phyloP scores from a whole-genome alignment of 352 stramenopile species.

The Pythium dissimile region DNA sequence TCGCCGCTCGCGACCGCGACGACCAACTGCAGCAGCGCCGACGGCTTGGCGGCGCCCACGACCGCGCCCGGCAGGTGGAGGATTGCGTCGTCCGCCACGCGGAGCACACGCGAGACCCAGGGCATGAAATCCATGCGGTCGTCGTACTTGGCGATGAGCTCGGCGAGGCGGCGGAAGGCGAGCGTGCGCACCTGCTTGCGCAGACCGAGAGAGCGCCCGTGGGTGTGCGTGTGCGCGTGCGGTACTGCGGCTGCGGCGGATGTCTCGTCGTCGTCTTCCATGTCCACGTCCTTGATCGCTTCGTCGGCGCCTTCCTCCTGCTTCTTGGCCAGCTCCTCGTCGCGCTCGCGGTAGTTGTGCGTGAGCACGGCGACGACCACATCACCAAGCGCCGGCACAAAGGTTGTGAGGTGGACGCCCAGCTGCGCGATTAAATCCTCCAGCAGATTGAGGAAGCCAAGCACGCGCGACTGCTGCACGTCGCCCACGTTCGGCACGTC shows the following conservation, averaged over 20 bases:
- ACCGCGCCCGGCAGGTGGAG: slow-evolving; percentile 64
- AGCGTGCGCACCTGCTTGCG: slow-evolving; percentile 82
- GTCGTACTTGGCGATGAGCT: slow-evolving; percentile 83
- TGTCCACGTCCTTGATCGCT: slow-evolving; percentile 23
- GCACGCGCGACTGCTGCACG: slow-evolving; percentile 72
- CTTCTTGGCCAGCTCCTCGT: slow-evolving; percentile 26
- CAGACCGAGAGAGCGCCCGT: slow-evolving; percentile 32
- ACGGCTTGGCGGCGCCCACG: slow-evolving; percentile 71
- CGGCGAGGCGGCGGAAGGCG: slow-evolving; percentile 62
- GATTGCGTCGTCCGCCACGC: slow-evolving; percentile 52
- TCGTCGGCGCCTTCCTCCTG: not conserved
- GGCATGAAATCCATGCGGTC: slow-evolving; percentile 53
- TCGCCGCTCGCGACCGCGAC: slow-evolving; percentile 52
- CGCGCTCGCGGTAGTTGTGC: slow-evolving; percentile 37
- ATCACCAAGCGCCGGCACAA: slow-evolving; percentile 73
- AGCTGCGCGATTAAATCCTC: slow-evolving; percentile 87
- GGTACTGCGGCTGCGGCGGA: no score
- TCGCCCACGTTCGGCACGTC: slow-evolving; percentile 31
- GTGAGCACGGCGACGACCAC: slow-evolving; percentile 74
- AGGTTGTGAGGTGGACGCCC: slow-evolving; percentile 76
- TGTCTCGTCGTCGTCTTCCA: slow-evolving; percentile 19
- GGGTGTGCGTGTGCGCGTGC: slow-evolving; percentile 11
- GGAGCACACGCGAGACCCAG: slow-evolving; percentile 53
- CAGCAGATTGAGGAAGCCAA: slow-evolving; percentile 90
- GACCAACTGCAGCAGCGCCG: slow-evolving; percentile 73